Conservation (phyloP, 2,329 filamentous ascomycete species). For the Penicillium oxalicum region DNA sequence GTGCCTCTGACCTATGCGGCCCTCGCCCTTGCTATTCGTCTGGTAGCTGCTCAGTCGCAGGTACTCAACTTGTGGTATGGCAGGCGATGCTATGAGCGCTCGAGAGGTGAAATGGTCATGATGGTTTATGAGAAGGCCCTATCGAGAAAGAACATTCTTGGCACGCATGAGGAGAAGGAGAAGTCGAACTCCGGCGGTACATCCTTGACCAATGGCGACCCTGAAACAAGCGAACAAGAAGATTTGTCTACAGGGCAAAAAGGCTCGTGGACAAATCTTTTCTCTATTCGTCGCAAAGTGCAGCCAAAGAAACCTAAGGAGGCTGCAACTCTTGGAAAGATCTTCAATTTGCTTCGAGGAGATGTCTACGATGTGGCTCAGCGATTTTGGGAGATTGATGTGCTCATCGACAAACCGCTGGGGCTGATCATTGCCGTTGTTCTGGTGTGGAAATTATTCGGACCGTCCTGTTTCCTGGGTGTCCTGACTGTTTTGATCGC, state of each 20-base stretch:
- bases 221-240: constrained; percentile 8
- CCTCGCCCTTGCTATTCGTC: constrained; percentile 54
- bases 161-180: constrained; percentile 27
- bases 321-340: constrained; percentile 80
- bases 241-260: constrained; percentile 9
- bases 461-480: constrained; percentile 70
- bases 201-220: constrained; percentile 9
- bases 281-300: constrained; percentile 18
- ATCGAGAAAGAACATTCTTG: constrained; percentile 55
- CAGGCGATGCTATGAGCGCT: constrained; percentile 77
- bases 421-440: constrained; percentile 68
- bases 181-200: constrained; percentile 15
- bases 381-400: constrained; percentile 78
- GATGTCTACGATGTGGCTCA: constrained; percentile 37
- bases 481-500: constrained; percentile 63
- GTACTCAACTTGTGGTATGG: constrained; percentile 74
- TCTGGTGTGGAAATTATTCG: constrained; percentile 72
- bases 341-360: constrained; percentile 75
- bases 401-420: constrained; percentile 68
- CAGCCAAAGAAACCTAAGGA: constrained; percentile 38
- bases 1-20: constrained; percentile 61
- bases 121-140: constrained; percentile 77
- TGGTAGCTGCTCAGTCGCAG: constrained; percentile 58
- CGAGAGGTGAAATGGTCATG: constrained; percentile 77
- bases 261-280: constrained; percentile 23